phyloP scores from a whole-genome alignment of 2,329 filamentous ascomycete species.

The Didymella exigua region DNA sequence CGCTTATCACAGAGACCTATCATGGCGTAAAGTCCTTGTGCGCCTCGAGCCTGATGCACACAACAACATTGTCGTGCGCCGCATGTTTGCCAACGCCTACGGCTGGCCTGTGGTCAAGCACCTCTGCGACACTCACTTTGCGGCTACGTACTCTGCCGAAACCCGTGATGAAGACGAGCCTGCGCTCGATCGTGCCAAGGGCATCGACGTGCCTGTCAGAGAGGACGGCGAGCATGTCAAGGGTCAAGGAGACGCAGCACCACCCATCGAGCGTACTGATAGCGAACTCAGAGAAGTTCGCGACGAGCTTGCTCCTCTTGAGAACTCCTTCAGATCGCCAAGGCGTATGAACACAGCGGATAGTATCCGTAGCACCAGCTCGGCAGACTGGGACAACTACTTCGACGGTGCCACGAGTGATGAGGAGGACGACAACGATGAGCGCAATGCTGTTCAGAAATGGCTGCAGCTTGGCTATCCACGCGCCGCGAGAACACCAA shows the following conservation, averaged over 20 bases:
- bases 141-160: constrained; percentile 69
- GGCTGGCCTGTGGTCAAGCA: constrained; percentile 98
- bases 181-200: constrained; percentile 71
- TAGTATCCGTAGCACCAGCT: constrained; percentile 46
- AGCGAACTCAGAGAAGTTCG: constrained; percentile 58
- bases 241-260: constrained; percentile 46
- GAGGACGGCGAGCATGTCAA: constrained; percentile 70
- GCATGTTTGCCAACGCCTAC: constrained; percentile 96
- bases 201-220: constrained; percentile 61
- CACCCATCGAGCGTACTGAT: constrained; percentile 50
- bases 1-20: constrained; percentile 88
- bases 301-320: constrained; percentile 46
- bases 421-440: constrained; percentile 53
- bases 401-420: constrained; percentile 57
- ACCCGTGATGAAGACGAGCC: constrained; percentile 71
- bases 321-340: constrained; percentile 29
- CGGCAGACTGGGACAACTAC: constrained; percentile 56
- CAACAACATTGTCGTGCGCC: constrained; percentile 96
- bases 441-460: constrained; percentile 45
- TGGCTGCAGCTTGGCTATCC: constrained; percentile 41
- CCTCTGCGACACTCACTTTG: constrained; percentile 92
- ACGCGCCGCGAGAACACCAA: constrained; percentile 25
- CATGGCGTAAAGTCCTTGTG: constrained; percentile 96
- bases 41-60: constrained; percentile 95
- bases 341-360: constrained; percentile 34